phyloP scores from a whole-genome alignment of 202 grass and related monocot genomes.

The Eragrostis tef region DNA sequence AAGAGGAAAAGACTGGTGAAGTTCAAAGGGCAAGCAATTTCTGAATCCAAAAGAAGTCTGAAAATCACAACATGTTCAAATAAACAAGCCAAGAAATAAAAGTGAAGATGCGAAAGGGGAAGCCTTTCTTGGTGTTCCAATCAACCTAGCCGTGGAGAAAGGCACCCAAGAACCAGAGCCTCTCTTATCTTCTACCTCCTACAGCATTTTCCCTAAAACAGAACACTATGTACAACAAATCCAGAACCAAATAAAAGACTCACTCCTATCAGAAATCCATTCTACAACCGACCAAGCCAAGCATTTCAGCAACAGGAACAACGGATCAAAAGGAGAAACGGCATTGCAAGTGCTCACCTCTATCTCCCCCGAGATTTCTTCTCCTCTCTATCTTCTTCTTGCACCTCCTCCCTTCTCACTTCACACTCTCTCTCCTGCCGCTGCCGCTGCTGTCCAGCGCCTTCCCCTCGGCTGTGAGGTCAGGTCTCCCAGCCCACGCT shows the following conservation, averaged over 20 bases:
- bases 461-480: not conserved
- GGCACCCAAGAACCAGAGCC: not conserved
- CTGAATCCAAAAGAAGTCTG: not conserved
- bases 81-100: not conserved
- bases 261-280: not conserved
- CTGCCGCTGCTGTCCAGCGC: not conserved
- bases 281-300: not conserved
- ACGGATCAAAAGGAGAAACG: not conserved
- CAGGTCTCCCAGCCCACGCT: slow-evolving; percentile 38
- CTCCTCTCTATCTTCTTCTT: not conserved
- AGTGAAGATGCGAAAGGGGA: slow-evolving; percentile 18
- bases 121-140: not conserved
- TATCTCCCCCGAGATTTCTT: not conserved
- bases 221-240: not conserved
- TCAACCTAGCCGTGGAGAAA: not conserved
- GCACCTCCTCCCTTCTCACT: not conserved
- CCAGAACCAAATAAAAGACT: not conserved
- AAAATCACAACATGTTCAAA: not conserved
- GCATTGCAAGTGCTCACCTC: slow-evolving; percentile 36
- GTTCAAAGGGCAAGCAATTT: not conserved
- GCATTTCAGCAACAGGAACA: not conserved
- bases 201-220: not conserved
- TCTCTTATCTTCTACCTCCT: not conserved
- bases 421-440: not conserved
- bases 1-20: not conserved